These are phyloP conservation scores for Colletotrichum horii DNA, from an alignment of 2,329 filamentous ascomycete species.

Conservation along the genomic window DNA sequence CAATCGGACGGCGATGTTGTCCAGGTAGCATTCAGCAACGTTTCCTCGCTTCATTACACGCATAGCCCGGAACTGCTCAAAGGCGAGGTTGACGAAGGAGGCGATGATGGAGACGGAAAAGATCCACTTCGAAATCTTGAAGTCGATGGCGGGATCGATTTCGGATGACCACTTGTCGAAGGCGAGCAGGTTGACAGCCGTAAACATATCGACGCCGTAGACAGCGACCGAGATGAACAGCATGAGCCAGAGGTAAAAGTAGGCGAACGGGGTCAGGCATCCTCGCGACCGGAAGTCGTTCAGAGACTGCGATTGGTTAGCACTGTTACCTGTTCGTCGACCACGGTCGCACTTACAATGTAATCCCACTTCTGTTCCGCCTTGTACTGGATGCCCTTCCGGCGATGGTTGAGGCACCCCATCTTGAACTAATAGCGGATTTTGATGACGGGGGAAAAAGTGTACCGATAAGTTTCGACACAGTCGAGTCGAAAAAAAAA, in stretches of 20 bases:
- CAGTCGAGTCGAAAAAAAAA: constrained; percentile 1
- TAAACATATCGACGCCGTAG: constrained; percentile 91
- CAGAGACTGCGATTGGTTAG: constrained; percentile 42
- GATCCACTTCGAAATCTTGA: constrained; percentile 89
- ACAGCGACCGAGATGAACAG: constrained; percentile 81
- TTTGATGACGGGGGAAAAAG: neutral
- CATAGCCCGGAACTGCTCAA: constrained; percentile 80
- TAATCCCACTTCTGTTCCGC: constrained; percentile 96
- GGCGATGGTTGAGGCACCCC: constrained; percentile 68
- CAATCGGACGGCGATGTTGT: constrained; percentile 82
- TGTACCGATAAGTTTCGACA: constrained; percentile 14
- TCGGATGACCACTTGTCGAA: constrained; percentile 90
- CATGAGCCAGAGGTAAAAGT: constrained; percentile 83
- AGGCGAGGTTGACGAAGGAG: constrained; percentile 82
- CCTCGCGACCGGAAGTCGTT: constrained; percentile 85
- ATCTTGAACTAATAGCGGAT: constrained; percentile 48
- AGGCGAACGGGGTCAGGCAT: constrained; percentile 79
- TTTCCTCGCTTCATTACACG: constrained; percentile 84
- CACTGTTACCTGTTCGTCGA: neutral
- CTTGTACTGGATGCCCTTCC: constrained; percentile 68
- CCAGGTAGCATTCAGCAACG: constrained; percentile 89
- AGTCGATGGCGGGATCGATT: constrained; percentile 78
- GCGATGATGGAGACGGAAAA: constrained; percentile 92
- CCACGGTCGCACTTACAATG: constrained; percentile 65
- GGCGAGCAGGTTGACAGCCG: constrained; percentile 85